These are phyloP conservation scores for Xylariaceae sp. DNA, from an alignment of 2,329 filamentous ascomycete species.

Conservation along the genomic window DNA sequence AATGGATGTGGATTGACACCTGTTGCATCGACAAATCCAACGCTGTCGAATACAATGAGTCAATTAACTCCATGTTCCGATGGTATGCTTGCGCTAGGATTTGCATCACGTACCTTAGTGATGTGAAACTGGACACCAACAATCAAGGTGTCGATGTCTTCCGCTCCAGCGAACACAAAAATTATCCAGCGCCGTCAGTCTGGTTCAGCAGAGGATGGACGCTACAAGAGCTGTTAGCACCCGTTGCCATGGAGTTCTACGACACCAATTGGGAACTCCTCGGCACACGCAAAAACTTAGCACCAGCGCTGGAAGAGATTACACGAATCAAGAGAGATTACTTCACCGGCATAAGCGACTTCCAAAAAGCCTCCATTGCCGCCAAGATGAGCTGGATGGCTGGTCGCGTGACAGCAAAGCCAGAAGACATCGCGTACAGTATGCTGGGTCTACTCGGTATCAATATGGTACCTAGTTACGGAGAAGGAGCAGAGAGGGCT, in stretches of 20 bases:
- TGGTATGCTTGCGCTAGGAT: slow-evolving; percentile 34
- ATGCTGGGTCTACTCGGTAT: slow-evolving; percentile 31
- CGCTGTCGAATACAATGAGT: slow-evolving; percentile 36
- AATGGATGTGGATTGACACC: slow-evolving; percentile 37
- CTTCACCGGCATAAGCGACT: slow-evolving; percentile 4
- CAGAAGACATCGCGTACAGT: slow-evolving; percentile 30
- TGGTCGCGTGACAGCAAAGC: slow-evolving; percentile 20
- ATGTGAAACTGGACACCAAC: slow-evolving; percentile 14
- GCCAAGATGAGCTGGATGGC: slow-evolving; percentile 32
- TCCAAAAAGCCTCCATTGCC: slow-evolving; percentile 23
- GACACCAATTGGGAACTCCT: slow-evolving; percentile 23
- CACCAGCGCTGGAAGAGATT: slow-evolving; percentile 22
- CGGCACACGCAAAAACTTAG: slow-evolving; percentile 16
- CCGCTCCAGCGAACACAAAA: slow-evolving; percentile 4
- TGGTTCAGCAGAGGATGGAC: slow-evolving; percentile 17
- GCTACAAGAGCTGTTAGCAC: slow-evolving; percentile 21
- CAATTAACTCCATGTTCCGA: slow-evolving; percentile 27
- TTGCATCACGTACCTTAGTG: slow-evolving; percentile 35
- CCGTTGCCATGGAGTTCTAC: slow-evolving; percentile 24
- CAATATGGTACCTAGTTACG: slow-evolving; percentile 30
- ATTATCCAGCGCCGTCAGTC: not conserved
- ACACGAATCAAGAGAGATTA: slow-evolving; percentile 27
- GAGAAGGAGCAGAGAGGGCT: slow-evolving; percentile 24
- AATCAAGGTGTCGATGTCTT: not conserved
- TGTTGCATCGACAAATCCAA: slow-evolving; percentile 10